Base-by-base conservation (phyloP, 805 yeast genomes). In the Zygoascus flipseniorum region DNA sequence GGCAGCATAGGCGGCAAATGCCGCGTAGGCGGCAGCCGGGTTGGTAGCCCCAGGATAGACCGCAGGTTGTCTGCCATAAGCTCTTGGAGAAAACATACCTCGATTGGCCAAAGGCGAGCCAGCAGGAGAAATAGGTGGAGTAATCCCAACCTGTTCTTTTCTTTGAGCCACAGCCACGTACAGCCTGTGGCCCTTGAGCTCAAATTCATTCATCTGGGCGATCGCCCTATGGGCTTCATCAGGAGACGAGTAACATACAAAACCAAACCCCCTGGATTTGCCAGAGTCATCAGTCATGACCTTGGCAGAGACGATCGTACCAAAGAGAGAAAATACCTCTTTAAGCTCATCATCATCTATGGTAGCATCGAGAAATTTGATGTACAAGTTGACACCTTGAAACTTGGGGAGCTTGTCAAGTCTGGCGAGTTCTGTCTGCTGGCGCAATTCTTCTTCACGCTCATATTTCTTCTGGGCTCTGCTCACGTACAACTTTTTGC, bases 161-260 rank as follows among this genome's bases (percentile, higher is more conserved):
- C 84, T 75, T 69, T 84, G 89, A 26, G 95, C 95, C 70, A 86
- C 80, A 47, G 92, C 84, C 41, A 86, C 90, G 62, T 76, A 76
- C 51, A 84, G 69, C 60, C 70, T 72, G 60, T 77, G 78, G 48
- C 81, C 82, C 58, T 62, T 58, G 54, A 80, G 64, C 55, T 72
- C 75, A 59, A 71, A 71, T 58, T 82, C 83, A 65, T 77, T 78
- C 79, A 78, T 83, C 51, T 76, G 82, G 47, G 79, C 77, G 52
- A 85, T 80, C 14, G 95, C 92, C 61, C 76, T 73, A 48, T 80
- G 77, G 8, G 95, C 93, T 62, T 82, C 78, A 48, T 79, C 71
- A 52, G 86, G 83, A 57, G 71, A 72, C 61, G 80, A 81, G 64
- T 77, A 87, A 69, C 89, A 85, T 52, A 86, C 87, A 71, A 87